Conservation (phyloP, 805 yeast species). For the Teunomyces tritomae region DNA sequence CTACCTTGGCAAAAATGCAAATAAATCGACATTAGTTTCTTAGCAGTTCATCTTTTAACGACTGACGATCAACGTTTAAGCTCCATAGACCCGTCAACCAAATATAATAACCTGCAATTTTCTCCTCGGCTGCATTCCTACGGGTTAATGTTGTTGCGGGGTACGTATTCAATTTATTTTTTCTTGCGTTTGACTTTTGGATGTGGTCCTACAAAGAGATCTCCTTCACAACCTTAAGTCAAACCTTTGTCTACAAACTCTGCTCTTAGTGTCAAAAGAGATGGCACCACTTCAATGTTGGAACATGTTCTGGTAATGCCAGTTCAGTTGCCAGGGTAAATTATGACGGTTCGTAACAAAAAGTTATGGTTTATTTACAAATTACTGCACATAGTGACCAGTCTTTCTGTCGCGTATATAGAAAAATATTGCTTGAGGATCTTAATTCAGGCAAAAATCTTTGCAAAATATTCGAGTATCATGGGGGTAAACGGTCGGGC, state of each 20-base stretch:
- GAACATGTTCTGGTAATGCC: too few relatives aligned
- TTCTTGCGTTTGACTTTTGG: background rate
- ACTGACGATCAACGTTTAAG: background rate
- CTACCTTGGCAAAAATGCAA: too few relatives aligned
- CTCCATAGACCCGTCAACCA: background rate
- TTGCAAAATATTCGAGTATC: background rate
- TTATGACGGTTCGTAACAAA: background rate
- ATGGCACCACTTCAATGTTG: too few relatives aligned
- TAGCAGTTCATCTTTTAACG: background rate
- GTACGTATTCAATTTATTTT: background rate
- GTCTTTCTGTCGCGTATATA: background rate
- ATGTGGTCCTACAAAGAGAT: background rate
- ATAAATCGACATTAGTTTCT: too few relatives aligned
- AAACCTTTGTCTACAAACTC: too few relatives aligned
- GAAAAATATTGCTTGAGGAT: background rate
- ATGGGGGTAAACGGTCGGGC: background rate
- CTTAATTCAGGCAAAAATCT: background rate
- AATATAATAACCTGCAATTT: background rate
- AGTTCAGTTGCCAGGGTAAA: too few relatives aligned
- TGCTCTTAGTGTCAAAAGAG: too few relatives aligned
- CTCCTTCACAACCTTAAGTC: background rate
- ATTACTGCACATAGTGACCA: background rate
- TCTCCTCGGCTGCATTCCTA: background rate
- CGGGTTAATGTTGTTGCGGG: constrained; percentile 8
- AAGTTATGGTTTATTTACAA: background rate